Base-by-base conservation (phyloP, 176 grass and related monocot species). In the Juncus effusus region DNA sequence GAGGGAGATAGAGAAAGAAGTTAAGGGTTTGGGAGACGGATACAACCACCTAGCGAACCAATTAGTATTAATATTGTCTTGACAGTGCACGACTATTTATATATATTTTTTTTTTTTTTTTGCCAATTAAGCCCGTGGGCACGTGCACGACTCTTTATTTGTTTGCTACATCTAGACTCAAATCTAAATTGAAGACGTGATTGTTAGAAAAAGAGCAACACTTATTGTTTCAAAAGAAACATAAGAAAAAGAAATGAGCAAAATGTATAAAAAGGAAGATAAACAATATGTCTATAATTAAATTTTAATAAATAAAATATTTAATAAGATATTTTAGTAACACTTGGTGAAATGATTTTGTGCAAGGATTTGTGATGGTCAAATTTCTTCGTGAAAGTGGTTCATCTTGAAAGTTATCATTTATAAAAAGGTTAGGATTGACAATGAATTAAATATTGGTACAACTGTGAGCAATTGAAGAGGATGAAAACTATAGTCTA, bases 21-120 rank as follows among this genome's bases (percentile, higher is more conserved):
- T 14, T 57, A 4, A 37, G 38, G 5, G 49, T 71, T 61, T 62
- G 56, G 76, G 66, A 65, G 74, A 80, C 70, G 58, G 90, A 82
- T 89, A 85, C 85, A 95, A 95, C 90, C 42, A 95, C 85, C 77
- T 19, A 73, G 84, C 75, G 76, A 15, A 86, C 82, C 19, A 47
- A 47, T 47, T 47, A 5, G 9, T 72, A 59, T 58, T 58, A 71
- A 44, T 59, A 59, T 72, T 44, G 37, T 70, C 67, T 70, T 58
- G 6, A 39, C 14, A 1, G 38, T 57, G 9, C 54, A 13, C 10
- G 14, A 16, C 1, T 57, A 1, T 57, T 57, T 13, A 57, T 16
- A n/a, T n/a, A n/a, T n/a, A n/a, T n/a, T n/a, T n/a, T n/a, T n/a
- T n/a, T n/a, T n/a, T n/a, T n/a, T n/a, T n/a, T n/a, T n/a, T n/a